Evolutionary conservation across 2,329 filamentous ascomycete genomes (phyloP), one percentile per base, ranked within the genome.

Genomic region (Aureobasidium leucospermi): DNA sequence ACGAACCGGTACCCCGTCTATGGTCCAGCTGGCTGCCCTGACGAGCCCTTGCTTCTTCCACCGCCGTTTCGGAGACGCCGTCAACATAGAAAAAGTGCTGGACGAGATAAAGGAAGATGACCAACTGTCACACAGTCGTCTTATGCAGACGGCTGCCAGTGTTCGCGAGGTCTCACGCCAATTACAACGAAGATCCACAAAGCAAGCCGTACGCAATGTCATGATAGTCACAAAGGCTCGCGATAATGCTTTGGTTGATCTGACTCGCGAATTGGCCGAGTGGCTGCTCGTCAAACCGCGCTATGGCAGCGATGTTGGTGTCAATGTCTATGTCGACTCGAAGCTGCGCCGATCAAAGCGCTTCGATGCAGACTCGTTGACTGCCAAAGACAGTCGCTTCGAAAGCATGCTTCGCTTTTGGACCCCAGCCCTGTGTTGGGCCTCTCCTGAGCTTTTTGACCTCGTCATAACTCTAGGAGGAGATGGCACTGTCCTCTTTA

Each of bases 141-240:
- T 99, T 43, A 90, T 96, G 69, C 93, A 96, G 77, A 99, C 94
- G 0, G 94, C 94, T 53, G 96, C 90, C 0, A 89, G 91, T 48
- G 94, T 99, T 19, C 86, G 94, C 57, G 94, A 99, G 75, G 92
- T 99, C 11, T 95, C 91, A 15, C 93, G 95, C 74, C 94, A 97
- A 75, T 81, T 99, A 61, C 93, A 96, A 76, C 85, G 93, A 59
- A 85, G 90, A 42, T 93, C 94, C 23, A 90, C 97, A 74, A 94
- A 89, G 75, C 87, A 92, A 65, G 92, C 92, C 10, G 92, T 99
- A 48, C 85, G 85, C 69, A 96, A 90, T 71, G 84, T 99, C 69
- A 97, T 99, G 94, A 96, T 99, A 68, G 90, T 99, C 64, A 99
- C 94, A 63, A 99, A 97, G 75, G 94, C 94, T 23, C 85, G 94